A percentile compares a stretch with the other conserved stretches of the same genome.
Evolutionary conservation across 176 grass and related monocot species (phyloP).

Genomic region (Juncus effusus): DNA sequence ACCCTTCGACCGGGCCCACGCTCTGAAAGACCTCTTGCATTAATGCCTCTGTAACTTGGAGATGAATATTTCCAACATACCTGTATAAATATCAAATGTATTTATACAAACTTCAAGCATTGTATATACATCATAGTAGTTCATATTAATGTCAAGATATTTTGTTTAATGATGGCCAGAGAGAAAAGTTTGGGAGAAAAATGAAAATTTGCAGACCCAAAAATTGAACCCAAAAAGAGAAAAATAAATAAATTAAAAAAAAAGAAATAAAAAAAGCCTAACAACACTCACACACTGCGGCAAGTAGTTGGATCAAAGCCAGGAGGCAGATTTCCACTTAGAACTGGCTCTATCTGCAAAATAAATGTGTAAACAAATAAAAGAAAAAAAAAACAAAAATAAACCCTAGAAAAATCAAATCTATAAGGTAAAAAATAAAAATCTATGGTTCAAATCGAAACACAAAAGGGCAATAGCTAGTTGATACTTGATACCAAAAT

Average conservation of each 20-base stretch:
- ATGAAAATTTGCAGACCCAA: constrained; percentile 13
- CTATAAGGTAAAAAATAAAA: background rate
- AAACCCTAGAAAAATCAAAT: constrained; percentile 24
- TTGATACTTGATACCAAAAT: no score
- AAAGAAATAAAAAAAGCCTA: constrained; percentile 30
- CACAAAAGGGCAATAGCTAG: background rate
- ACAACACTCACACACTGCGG: constrained; percentile 90
- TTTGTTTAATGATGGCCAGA: no score
- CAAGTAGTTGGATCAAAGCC: constrained; percentile 97
- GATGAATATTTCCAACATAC: constrained; percentile 96
- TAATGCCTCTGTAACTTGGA: constrained; percentile 71
- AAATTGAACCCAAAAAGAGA: background rate
- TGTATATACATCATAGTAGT: no score
- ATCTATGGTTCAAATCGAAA: background rate
- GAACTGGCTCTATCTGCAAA: constrained; percentile 87
- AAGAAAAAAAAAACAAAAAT: constrained; percentile 45
- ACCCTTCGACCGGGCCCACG: constrained; percentile 90
- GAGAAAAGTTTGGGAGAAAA: background rate
- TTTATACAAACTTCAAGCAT: no score
- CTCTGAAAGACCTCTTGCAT: constrained; percentile 91
- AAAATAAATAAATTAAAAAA: constrained; percentile 23
- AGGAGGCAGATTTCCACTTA: constrained; percentile 96
- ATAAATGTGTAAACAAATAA: constrained; percentile 47
- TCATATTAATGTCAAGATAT: no score
- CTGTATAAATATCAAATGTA: constrained; percentile 29